Evolutionary conservation across 2,329 filamentous ascomycete species (phyloP).

Genomic region (Geosmithia flava): DNA sequence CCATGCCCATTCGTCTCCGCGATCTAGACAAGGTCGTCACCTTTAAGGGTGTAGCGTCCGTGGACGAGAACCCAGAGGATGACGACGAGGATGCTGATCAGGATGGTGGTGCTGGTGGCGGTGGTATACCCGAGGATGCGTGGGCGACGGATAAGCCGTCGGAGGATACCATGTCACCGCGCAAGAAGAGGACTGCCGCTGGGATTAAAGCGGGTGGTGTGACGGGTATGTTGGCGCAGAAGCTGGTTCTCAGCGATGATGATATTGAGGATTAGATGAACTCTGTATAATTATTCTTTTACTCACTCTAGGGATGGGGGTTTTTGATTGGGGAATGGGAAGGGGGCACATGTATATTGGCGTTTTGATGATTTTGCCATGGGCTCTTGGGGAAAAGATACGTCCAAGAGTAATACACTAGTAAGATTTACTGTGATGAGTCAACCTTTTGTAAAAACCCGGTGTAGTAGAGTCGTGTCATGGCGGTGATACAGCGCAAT

Average conservation of each 20-base stretch:
- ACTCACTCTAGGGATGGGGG: neutral
- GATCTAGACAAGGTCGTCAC: conserved; percentile 58
- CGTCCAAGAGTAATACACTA: too few species aligned
- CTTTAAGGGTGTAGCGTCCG: conserved; percentile 46
- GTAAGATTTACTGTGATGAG: too few species aligned
- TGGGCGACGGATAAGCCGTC: conserved; percentile 52
- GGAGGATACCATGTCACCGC: conserved; percentile 34
- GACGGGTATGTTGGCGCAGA: conserved; percentile 41
- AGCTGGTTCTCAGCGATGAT: conserved; percentile 66
- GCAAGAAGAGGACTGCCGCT: conserved; percentile 27
- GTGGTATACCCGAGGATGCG: conserved; percentile 25
- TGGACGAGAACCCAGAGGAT: conserved; percentile 30
- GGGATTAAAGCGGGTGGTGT: conserved; percentile 23
- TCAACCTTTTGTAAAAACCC: too few species aligned
- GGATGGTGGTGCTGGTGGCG: neutral
- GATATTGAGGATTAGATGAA: conserved; percentile 61
- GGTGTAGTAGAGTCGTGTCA: too few species aligned
- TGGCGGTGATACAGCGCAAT: too few species aligned
- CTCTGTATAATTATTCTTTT: neutral
- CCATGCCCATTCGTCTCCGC: conserved; percentile 24
- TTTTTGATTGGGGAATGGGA: neutral
- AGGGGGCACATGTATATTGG: neutral
- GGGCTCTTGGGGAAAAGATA: too few species aligned
- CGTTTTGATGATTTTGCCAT: too few species aligned
- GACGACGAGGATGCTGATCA: conserved; percentile 20